Percentiles rank a stretch among this genome's conserved stretches.
These are phyloP conservation scores for Imleria badia DNA, from an alignment of 768 basidiomycete genomes.

Conservation along the genomic window DNA sequence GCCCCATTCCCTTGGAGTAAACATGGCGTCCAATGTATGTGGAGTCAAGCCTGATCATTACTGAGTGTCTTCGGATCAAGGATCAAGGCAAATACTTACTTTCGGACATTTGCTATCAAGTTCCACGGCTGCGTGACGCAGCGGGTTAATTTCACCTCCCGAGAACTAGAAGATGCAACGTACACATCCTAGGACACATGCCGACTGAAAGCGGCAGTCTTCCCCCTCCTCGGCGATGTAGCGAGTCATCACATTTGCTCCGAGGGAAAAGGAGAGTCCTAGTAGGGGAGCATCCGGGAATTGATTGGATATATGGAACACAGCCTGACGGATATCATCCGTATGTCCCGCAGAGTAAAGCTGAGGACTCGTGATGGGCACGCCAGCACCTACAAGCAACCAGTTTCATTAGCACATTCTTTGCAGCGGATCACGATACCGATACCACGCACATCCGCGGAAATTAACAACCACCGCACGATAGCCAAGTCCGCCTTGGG, in stretches of 20 bases:
- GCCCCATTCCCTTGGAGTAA: constrained; percentile 79
- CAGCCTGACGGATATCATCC: constrained; percentile 80
- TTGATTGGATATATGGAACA: constrained; percentile 67
- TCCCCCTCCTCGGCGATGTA: constrained; percentile 85
- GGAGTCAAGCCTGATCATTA: constrained; percentile 46
- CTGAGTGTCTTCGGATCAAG: constrained; percentile 8
- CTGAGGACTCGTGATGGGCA: constrained; percentile 78
- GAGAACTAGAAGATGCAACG: constrained; percentile 30
- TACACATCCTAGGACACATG: constrained; percentile 74
- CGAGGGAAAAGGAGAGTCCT: constrained; percentile 91
- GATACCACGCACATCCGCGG: constrained; percentile 71
- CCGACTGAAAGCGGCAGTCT: constrained; percentile 58
- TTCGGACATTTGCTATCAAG: constrained; percentile 34
- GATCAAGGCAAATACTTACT: constrained; percentile 27
- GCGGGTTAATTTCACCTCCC: constrained; percentile 9
- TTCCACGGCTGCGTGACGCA: constrained; percentile 48
- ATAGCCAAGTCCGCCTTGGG: constrained; percentile 86
- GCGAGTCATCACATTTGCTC: constrained; percentile 86
- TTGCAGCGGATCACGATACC: constrained; percentile 1
- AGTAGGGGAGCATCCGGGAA: constrained; percentile 83
- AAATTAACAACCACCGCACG: constrained; percentile 90
- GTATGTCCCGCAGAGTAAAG: constrained; percentile 89
- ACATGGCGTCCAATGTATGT: constrained; percentile 58
- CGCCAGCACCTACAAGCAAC: constrained; percentile 65
- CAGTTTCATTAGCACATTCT: constrained; percentile 15